Percentiles rank a stretch among this genome's conserved stretches.
phyloP scores from a whole-genome alignment of 2,329 filamentous ascomycete species.

The Sclerotinia nivalis region DNA sequence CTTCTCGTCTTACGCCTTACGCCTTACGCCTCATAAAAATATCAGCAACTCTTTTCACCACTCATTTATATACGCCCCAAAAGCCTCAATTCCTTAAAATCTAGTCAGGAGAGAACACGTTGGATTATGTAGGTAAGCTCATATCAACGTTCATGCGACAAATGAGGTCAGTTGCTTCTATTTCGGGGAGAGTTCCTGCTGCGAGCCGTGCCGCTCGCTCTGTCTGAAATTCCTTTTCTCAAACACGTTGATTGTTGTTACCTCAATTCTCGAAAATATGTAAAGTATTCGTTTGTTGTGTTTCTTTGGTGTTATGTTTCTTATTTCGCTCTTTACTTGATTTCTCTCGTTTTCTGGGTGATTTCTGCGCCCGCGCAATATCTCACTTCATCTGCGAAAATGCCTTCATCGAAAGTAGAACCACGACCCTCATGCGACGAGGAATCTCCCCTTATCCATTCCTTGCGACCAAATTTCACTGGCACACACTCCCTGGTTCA shows the following conservation, averaged over 20 bases:
- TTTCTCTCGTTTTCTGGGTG: background rate
- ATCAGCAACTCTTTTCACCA: background rate
- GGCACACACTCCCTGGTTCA: background rate
- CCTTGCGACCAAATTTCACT: background rate
- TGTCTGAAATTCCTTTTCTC: conserved; percentile 8
- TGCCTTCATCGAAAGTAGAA: conserved; percentile 6
- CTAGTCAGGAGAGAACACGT: conserved; percentile 4
- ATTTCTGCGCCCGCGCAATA: conserved; percentile 16
- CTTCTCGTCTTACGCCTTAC: background rate
- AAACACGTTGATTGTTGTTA: background rate
- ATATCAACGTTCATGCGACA: background rate
- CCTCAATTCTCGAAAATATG: background rate
- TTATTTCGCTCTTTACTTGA: background rate
- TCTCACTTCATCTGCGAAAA: background rate
- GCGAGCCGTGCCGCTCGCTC: background rate
- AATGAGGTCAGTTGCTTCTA: conserved; percentile 8
- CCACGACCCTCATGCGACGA: conserved; percentile 18
- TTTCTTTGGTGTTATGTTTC: background rate
- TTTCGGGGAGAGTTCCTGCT: background rate
- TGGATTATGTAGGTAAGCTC: background rate
- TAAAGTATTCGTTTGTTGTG: background rate
- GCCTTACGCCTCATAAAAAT: background rate
- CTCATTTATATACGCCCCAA: background rate
- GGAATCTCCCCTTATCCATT: conserved; percentile 21
- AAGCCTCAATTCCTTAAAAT: background rate